phyloP scores from a whole-genome alignment of 352 stramenopile species.

The Phytophthora citricola region DNA sequence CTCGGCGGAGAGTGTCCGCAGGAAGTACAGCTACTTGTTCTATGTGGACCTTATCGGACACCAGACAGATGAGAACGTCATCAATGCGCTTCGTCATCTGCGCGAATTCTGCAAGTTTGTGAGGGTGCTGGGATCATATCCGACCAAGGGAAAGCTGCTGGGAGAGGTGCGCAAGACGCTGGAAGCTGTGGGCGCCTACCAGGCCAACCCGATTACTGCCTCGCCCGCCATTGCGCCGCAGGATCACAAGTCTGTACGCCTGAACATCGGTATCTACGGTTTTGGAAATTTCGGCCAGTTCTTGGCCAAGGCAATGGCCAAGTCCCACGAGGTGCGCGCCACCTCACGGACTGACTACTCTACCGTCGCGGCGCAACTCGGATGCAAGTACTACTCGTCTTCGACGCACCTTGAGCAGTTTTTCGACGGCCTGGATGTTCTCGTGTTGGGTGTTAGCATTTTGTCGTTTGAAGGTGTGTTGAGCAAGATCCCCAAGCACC shows the following conservation, averaged over 20 bases:
- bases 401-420: conserved; percentile 88
- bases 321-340: conserved; percentile 90
- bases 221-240: conserved; percentile 34
- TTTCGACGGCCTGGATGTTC: conserved; percentile 93
- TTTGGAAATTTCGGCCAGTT: conserved; percentile 99
- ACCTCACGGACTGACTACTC: conserved; percentile 91
- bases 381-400: conserved; percentile 68
- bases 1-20: conserved; percentile 65
- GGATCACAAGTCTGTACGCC: conserved; percentile 44
- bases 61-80: conserved; percentile 74
- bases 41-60: conserved; percentile 84
- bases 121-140: conserved; percentile 89
- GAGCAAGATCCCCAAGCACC: conserved; percentile 62
- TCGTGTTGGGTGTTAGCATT: conserved; percentile 91
- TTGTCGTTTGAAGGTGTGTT: conserved; percentile 80
- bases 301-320: conserved; percentile 95
- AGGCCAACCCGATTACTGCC: conserved; percentile 32
- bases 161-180: conserved; percentile 64
- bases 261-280: conserved; percentile 96
- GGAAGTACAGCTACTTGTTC: conserved; percentile 87
- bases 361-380: conserved; percentile 50
- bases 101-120: conserved; percentile 90
- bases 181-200: conserved; percentile 55
- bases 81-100: conserved; percentile 86
- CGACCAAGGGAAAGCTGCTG: conserved; percentile 73